Percentiles rank a stretch among this genome's conserved stretches.
phyloP scores from a whole-genome alignment of 2,329 filamentous ascomycete genomes.

The Periconia sp. region DNA sequence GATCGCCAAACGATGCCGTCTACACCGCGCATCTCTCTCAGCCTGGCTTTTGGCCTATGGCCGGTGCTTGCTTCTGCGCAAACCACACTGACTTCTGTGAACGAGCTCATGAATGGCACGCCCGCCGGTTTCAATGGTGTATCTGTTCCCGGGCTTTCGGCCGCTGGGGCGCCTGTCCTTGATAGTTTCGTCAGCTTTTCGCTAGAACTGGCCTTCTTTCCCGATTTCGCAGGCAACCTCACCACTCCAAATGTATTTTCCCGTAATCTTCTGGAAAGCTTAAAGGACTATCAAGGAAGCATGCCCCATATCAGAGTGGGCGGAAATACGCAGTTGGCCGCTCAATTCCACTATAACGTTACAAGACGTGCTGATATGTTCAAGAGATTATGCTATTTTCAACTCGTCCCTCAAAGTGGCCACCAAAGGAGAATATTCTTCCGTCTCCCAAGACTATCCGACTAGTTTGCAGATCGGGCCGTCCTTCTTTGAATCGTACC shows the following conservation, averaged over 20 bases:
- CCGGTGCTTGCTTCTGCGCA: background rate
- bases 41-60: background rate
- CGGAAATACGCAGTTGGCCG: slow-evolving; percentile 61
- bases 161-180: slow-evolving; percentile 26
- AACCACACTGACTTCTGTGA: background rate
- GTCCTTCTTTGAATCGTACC: slow-evolving; percentile 65
- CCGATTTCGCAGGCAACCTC: slow-evolving; percentile 57
- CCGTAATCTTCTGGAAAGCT: slow-evolving; percentile 60
- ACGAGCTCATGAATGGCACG: no score
- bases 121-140: background rate
- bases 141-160: background rate
- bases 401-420: slow-evolving; percentile 55
- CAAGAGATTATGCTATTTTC: slow-evolving; percentile 62
- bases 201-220: slow-evolving; percentile 56
- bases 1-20: background rate
- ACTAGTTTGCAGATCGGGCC: slow-evolving; percentile 63
- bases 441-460: slow-evolving; percentile 60
- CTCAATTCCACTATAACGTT: background rate
- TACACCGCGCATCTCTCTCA: background rate
- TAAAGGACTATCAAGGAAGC: slow-evolving; percentile 56
- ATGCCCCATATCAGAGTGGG: slow-evolving; percentile 65
- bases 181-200: slow-evolving; percentile 56
- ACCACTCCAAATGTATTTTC: slow-evolving; percentile 62
- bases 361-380: background rate
- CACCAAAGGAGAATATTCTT: slow-evolving; percentile 56